Evolutionary conservation across 2,329 filamentous ascomycete genomes (phyloP), one percentile per base, ranked within the genome.

Genomic region (Zymoseptoria pseudotritici): DNA sequence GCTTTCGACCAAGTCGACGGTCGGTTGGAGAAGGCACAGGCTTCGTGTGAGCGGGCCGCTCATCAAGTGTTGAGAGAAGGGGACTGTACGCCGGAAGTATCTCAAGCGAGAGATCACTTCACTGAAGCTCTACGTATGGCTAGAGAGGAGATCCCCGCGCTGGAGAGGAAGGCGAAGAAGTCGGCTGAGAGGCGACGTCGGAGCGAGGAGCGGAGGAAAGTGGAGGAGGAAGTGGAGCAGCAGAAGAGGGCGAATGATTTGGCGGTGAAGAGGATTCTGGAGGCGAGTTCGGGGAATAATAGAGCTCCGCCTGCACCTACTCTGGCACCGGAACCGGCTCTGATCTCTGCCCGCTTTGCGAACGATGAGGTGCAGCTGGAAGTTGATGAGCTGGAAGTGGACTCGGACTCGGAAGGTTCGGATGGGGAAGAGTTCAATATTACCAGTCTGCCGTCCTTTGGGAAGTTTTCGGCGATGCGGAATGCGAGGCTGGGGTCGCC

Each of bases 31-130:
- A 83, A 84, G 64, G 88, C 90, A 4, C 91, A 96, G 72, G 82
- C 82, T 58, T 83, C 91, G 67, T 95, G 90, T 72, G 92, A 97
- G 76, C 86, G 86, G 57, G 92, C 89, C 2, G 92, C 92, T 0
- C 91, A 96, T 70, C 90, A 95, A 69, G 91, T 94, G 62, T 79
- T 97, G n/a, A 85, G 92, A 22, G 88, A 91, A 57, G 92, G 91
- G 10, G 88, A 94, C 69, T 96, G 92, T 74, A 82, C 79, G n/a
- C 82, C 84, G 19, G 90, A 96, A 73, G 82, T 96, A 49, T 79
- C 80, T 24, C 86, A 85, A 53, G 87, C 92, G 57, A 83, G 86
- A 69, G 78, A 80, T 59, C 83, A 85, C 17, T 82, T 95, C 51
- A 75, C 76, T 8, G 81, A 86, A 58, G 85, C 91, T 1, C 78